Evolutionary conservation across 176 grass and related monocot genomes (phyloP).

Genomic region (Guadua angustifolia): DNA sequence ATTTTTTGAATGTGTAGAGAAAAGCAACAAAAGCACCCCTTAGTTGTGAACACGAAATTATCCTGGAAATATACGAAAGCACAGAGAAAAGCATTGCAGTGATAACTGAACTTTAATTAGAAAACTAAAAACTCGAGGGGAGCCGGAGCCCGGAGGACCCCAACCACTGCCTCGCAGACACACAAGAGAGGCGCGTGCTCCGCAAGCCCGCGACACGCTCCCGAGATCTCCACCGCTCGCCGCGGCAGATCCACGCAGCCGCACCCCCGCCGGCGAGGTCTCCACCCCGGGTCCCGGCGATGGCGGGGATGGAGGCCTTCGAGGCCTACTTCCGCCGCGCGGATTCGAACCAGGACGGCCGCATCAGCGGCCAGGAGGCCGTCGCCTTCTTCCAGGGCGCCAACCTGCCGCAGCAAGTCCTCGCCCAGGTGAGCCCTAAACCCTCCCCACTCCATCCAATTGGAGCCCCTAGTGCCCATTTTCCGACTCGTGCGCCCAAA

Average conservation of each 20-base stretch:
- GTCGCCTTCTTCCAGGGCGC: constrained; percentile 93
- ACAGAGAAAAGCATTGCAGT: too few species aligned
- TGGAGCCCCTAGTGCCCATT: not conserved
- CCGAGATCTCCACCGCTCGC: constrained; percentile 55
- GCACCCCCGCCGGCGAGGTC: constrained; percentile 21
- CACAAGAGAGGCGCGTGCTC: constrained; percentile 34
- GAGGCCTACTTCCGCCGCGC: constrained; percentile 91
- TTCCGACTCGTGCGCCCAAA: not conserved
- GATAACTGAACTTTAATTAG: too few species aligned
- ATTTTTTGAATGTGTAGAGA: too few species aligned
- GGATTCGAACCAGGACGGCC: constrained; percentile 95
- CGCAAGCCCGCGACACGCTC: constrained; percentile 41
- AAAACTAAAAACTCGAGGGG: too few species aligned
- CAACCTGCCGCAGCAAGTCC: constrained; percentile 78
- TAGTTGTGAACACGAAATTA: too few species aligned
- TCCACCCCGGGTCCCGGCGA: constrained; percentile 38
- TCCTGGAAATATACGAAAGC: too few species aligned
- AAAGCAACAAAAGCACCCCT: too few species aligned
- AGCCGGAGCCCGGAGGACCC: not conserved
- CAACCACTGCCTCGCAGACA: constrained; percentile 49
- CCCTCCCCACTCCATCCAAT: not conserved
- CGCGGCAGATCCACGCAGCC: constrained; percentile 41
- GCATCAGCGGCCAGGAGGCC: constrained; percentile 90
- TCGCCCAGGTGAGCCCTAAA: constrained; percentile 70
- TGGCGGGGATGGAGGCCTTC: constrained; percentile 76